A percentile compares a stretch with the other conserved stretches of the same genome.
Evolutionary conservation across 306 rosid species (phyloP).

Genomic region (Sindora glabra): DNA sequence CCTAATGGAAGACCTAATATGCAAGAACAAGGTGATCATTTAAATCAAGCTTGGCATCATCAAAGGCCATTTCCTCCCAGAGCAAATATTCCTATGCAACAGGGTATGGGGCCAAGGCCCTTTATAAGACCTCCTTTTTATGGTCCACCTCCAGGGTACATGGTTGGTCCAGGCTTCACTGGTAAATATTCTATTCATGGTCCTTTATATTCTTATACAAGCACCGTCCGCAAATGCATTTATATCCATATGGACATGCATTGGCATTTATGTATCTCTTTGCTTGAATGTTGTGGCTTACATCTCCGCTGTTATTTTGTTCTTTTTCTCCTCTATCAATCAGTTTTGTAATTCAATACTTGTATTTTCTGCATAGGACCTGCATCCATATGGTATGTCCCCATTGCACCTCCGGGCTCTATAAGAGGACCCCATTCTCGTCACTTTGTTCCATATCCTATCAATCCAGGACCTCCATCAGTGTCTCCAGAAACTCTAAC

Average conservation of each 20-base stretch:
- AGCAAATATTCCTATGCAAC: constrained; percentile 59
- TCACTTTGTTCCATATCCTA: constrained; percentile 47
- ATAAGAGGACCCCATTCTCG: constrained; percentile 66
- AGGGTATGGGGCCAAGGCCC: constrained; percentile 70
- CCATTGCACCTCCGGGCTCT: constrained; percentile 57
- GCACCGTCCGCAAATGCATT: not conserved
- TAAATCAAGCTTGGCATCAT: constrained; percentile 69
- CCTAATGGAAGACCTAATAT: constrained; percentile 59
- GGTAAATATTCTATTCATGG: constrained; percentile 41
- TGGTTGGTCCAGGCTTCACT: constrained; percentile 68
- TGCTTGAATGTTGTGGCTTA: not conserved
- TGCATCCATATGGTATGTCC: constrained; percentile 57
- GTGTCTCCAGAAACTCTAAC: constrained; percentile 42
- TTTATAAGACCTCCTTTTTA: constrained; percentile 55
- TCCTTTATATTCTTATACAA: not conserved
- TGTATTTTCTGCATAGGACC: constrained; percentile 48
- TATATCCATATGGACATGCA: not conserved
- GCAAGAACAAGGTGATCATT: constrained; percentile 56
- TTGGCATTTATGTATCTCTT: not conserved
- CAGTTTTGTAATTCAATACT: constrained; percentile 3
- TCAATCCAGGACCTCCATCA: constrained; percentile 38
- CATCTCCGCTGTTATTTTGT: not conserved
- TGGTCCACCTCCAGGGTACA: constrained; percentile 64
- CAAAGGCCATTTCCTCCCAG: constrained; percentile 59
- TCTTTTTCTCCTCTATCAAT: not conserved